Percentiles rank a stretch among this genome's conserved stretches.
These are phyloP conservation scores for Apiospora koreana DNA, from an alignment of 2,329 filamentous ascomycete species.

Conservation along the genomic window DNA sequence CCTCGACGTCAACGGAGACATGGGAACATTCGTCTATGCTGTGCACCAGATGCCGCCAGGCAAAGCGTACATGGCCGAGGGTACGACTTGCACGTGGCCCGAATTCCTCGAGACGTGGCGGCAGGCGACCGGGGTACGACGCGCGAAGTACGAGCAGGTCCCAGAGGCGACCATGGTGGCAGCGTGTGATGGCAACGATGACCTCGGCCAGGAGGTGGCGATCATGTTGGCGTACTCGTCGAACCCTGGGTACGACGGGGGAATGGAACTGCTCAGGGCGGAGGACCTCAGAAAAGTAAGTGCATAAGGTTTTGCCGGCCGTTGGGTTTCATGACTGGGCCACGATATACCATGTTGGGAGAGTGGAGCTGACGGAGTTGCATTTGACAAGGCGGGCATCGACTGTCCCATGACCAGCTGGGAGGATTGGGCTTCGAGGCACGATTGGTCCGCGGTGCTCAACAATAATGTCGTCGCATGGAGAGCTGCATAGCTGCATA, in stretches of 20 bases:
- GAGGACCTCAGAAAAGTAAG: constrained; percentile 46
- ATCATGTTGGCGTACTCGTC: constrained; percentile 50
- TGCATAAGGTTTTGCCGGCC: constrained; percentile 23
- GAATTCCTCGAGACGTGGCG: constrained; percentile 47
- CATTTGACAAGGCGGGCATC: not conserved
- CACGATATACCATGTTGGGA: not conserved
- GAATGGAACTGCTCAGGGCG: constrained; percentile 42
- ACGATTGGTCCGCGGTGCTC: not conserved
- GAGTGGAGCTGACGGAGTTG: not conserved
- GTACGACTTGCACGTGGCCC: constrained; percentile 46
- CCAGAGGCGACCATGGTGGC: constrained; percentile 42
- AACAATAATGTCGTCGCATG: not conserved
- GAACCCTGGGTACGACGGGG: constrained; percentile 51
- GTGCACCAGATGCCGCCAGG: constrained; percentile 51
- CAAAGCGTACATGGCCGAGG: constrained; percentile 49
- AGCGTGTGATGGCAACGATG: constrained; percentile 36
- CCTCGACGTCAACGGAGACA: constrained; percentile 46
- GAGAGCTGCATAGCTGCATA: not conserved
- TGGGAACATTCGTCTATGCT: constrained; percentile 49
- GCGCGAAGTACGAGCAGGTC: constrained; percentile 40
- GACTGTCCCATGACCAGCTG: constrained; percentile 4
- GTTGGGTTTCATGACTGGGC: not conserved
- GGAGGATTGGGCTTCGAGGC: not conserved
- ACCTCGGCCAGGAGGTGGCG: constrained; percentile 44
- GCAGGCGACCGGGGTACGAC: constrained; percentile 32